Evolutionary conservation across 2,329 filamentous ascomycete genomes (phyloP), one percentile per base, ranked within the genome.

Genomic region (Phialophora macrospora): DNA sequence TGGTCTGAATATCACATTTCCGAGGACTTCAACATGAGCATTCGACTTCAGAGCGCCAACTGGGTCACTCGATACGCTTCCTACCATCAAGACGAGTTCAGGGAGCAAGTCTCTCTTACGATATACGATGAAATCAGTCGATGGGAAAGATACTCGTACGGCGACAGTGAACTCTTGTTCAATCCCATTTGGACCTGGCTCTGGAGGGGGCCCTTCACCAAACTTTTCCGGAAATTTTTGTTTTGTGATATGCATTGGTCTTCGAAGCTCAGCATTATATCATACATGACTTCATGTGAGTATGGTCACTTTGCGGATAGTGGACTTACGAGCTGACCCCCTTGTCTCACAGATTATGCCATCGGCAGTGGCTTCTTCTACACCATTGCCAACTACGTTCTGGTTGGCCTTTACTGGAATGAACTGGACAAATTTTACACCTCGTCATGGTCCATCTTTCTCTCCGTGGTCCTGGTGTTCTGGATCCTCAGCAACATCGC

Each of bases 141-240:
- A 65, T 93, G 91, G 90, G 91, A 94, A 75, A 93, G 93, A 78
- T 93, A 92, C 75, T 90, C 91, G 2, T 93, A 92, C 72, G 90
- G 90, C 49, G 93, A 90, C 78, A 91, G 90, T 76, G 90, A 93
- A 80, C 82, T 93, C 64, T 82, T 93, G 63, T 93, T 94, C 81
- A 85, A 93, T 75, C 91, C 91, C 4, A 81, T 93, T 65, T 84
- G 85, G 68, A 88, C 86, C 70, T 93, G 91, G 91, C 77, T 87
- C 51, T 88, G 83, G 75, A 85, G 83, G 22, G 90, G 90, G 0
- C 91, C 91, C 34, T 91, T 94, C 75, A 94, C 91, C 5, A 87
- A 87, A 30, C 84, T 93, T 4, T 94, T 94, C 84, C 84, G 87
- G 67, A 83, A 80, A 64, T 94, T 94, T 80, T 76, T 93, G 61